A percentile compares a stretch with the other conserved stretches of the same genome.
phyloP scores from a whole-genome alignment of 2,329 filamentous ascomycete genomes.

The Penicillium concentricum region DNA sequence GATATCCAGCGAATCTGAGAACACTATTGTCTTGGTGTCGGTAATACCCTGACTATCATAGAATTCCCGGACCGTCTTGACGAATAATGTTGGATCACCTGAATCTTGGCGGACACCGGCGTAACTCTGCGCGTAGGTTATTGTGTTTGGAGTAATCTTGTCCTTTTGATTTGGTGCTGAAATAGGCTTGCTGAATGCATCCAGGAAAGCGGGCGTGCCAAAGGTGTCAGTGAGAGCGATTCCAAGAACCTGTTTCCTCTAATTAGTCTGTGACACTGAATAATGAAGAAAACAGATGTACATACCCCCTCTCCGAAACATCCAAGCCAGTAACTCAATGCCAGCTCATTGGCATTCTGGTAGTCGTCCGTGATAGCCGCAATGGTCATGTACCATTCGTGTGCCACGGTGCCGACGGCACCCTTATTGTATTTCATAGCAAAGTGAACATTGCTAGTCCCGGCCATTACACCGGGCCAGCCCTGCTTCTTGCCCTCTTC shows the following conservation, averaged over 20 bases:
- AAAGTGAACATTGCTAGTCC: conserved; percentile 95
- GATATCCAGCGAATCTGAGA: conserved; percentile 91
- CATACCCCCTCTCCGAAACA: conserved; percentile 77
- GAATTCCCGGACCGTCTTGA: conserved; percentile 75
- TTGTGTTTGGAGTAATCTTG: conserved; percentile 27
- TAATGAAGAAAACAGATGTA: neutral
- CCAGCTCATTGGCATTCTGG: conserved; percentile 76
- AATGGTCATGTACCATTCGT: conserved; percentile 99
- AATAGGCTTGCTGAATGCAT: conserved; percentile 72
- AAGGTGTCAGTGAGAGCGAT: conserved; percentile 97
- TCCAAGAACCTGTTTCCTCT: conserved; percentile 60
- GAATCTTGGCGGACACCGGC: conserved; percentile 86
- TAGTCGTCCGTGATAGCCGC: conserved; percentile 89
- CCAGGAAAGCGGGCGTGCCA: conserved; percentile 84
- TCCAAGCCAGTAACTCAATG: conserved; percentile 82
- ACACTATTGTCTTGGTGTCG: conserved; percentile 85
- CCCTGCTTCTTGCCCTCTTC: conserved; percentile 66
- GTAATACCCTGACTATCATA: conserved; percentile 74
- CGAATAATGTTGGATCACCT: conserved; percentile 77
- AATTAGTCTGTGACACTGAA: neutral
- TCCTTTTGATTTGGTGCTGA: conserved; percentile 41
- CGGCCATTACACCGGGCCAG: conserved; percentile 70
- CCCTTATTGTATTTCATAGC: conserved; percentile 86
- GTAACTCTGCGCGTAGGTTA: conserved; percentile 79
- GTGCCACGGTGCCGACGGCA: conserved; percentile 86